Percentiles rank a stretch among this genome's conserved stretches.
Conservation (phyloP, 371 early-diverging fungal genomes). For the Parasitella parasitica region DNA sequence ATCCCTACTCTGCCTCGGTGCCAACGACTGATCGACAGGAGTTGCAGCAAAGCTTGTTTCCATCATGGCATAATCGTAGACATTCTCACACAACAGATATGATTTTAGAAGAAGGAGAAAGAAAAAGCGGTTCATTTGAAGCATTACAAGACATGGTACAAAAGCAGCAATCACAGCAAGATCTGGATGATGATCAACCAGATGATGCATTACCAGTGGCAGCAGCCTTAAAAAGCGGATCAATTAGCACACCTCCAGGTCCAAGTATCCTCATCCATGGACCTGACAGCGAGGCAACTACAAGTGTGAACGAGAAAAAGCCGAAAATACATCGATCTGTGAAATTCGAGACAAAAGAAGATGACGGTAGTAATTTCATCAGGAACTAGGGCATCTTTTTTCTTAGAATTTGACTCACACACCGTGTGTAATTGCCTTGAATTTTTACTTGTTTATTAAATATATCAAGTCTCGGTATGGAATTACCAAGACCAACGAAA, state of each 20-base stretch:
- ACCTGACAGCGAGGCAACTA: not conserved
- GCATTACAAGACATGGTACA: not conserved
- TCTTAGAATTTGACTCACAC: too few species aligned
- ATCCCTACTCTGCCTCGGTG: conserved; percentile 1
- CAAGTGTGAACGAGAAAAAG: not conserved
- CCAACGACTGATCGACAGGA: not conserved
- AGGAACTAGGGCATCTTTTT: not conserved
- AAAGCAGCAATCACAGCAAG: not conserved
- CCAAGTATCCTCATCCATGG: not conserved
- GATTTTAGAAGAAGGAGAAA: not conserved
- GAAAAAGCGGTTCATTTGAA: conserved; percentile 5
- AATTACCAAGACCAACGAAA: too few species aligned
- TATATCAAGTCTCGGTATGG: too few species aligned
- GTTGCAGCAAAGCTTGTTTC: not conserved
- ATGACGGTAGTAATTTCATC: not conserved
- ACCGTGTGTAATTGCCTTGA: not conserved
- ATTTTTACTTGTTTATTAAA: too few species aligned
- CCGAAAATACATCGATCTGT: not conserved
- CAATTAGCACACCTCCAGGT: not conserved
- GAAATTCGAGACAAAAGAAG: not conserved
- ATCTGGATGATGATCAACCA: not conserved
- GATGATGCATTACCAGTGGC: not conserved
- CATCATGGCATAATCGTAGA: conserved; percentile 3
- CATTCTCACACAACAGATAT: not conserved
- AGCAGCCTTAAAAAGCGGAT: too few species aligned